These are phyloP conservation scores for Pleurotus cornucopiae DNA, from an alignment of 768 basidiomycete species.

Conservation along the genomic window DNA sequence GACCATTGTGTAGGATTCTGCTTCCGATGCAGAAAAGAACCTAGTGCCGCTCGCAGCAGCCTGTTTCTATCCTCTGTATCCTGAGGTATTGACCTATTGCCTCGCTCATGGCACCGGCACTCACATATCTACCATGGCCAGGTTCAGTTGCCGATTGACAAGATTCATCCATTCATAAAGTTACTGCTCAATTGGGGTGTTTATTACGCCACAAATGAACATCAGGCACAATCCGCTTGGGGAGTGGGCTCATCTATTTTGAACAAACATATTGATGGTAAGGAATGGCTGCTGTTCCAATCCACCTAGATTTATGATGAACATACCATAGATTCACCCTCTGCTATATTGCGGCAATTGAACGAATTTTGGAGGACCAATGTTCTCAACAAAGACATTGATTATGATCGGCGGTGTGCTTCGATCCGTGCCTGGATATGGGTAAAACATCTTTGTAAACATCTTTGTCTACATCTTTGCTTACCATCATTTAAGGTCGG, in stretches of 20 bases:
- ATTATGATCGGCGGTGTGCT: constrained; percentile 37
- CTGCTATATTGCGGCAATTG: constrained; percentile 35
- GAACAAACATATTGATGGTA: constrained; percentile 76
- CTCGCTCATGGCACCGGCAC: neutral
- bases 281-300: constrained; percentile 13
- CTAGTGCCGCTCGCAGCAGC: constrained; percentile 65
- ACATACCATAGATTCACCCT: constrained; percentile 34
- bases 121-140: constrained; percentile 1
- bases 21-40: constrained; percentile 51
- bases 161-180: constrained; percentile 48
- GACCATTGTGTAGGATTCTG: constrained; percentile 31
- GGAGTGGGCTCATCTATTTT: constrained; percentile 63
- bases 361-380: constrained; percentile 45
- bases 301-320: neutral
- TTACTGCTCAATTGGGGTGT: constrained; percentile 60
- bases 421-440: constrained; percentile 65
- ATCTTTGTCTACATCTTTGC: neutral
- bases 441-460: constrained; percentile 38
- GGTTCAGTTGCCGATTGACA: constrained; percentile 48
- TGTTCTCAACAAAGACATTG: constrained; percentile 29
- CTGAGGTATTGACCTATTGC: constrained; percentile 46
- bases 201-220: constrained; percentile 34
- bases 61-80: constrained; percentile 57
- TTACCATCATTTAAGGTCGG: constrained; percentile 47
- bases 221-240: constrained; percentile 53